A percentile compares a stretch with the other conserved stretches of the same genome.
Conservation (phyloP, 1,139 yeast species). For the Kurtzmaniella quercitrusa region DNA sequence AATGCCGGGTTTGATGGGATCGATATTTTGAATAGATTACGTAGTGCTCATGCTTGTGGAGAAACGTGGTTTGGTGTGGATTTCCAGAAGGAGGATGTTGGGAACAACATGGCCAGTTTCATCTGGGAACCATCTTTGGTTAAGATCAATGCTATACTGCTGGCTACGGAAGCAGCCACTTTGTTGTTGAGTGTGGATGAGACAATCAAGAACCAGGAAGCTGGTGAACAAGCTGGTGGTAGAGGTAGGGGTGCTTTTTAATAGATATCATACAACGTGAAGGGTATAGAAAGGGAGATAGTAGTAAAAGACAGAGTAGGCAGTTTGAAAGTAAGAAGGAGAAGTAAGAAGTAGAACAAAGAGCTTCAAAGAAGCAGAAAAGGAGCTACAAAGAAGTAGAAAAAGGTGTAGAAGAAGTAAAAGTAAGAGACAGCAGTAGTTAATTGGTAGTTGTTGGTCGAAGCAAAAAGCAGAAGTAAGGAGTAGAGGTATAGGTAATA, state of each 20-base stretch:
- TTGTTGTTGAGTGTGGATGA: conserved; percentile 91
- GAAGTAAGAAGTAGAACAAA: too few species aligned
- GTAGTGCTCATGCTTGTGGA: conserved; percentile 94
- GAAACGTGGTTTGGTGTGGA: conserved; percentile 91
- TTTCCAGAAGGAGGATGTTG: conserved; percentile 77
- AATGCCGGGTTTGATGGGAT: conserved; percentile 98
- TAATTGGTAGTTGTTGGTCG: too few species aligned
- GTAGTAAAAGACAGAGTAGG: background rate
- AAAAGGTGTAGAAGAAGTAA: too few species aligned
- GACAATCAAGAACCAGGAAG: conserved; percentile 80
- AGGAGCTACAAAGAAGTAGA: too few species aligned
- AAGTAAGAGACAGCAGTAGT: too few species aligned
- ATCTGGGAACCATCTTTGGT: conserved; percentile 99
- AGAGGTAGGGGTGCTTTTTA: conserved; percentile 62
- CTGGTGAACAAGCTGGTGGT: conserved; percentile 49
- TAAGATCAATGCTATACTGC: conserved; percentile 86
- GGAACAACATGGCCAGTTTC: conserved; percentile 78
- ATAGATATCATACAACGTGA: background rate
- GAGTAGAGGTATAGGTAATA: too few species aligned
- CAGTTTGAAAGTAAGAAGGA: background rate
- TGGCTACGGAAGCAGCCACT: conserved; percentile 98
- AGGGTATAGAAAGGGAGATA: background rate
- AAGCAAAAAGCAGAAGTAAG: too few species aligned
- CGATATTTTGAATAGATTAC: conserved; percentile 80
- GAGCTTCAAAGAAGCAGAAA: too few species aligned